These are phyloP conservation scores for Penicillium sp. DNA, from an alignment of 2,329 filamentous ascomycete genomes.

Conservation along the genomic window DNA sequence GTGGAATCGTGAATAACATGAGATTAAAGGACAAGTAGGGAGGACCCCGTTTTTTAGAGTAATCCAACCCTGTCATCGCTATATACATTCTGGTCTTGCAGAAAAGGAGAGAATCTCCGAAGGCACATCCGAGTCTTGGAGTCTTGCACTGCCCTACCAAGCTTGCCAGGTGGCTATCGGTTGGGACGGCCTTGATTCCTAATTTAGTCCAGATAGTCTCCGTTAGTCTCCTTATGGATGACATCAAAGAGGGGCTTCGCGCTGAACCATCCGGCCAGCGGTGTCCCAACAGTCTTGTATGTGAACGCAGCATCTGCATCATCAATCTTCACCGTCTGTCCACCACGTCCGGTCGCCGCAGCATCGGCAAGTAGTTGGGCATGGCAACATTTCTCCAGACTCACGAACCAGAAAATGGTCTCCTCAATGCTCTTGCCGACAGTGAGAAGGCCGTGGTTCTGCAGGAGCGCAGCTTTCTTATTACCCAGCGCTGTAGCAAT, in stretches of 20 bases:
- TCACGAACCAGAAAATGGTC: constrained; percentile 61
- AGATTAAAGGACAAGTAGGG: not conserved
- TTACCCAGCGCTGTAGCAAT: constrained; percentile 57
- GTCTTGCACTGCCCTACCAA: no score
- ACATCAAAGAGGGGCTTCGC: constrained; percentile 75
- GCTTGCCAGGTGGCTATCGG: not conserved
- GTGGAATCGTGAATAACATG: not conserved
- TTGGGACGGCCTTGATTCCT: not conserved
- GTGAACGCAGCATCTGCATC: constrained; percentile 73
- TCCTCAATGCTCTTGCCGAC: constrained; percentile 59
- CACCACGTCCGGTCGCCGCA: constrained; percentile 62
- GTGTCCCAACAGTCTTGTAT: constrained; percentile 67
- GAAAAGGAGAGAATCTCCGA: not conserved
- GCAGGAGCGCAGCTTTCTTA: constrained; percentile 59
- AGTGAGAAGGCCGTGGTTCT: constrained; percentile 61
- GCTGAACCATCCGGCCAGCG: constrained; percentile 70
- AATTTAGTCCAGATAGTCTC: constrained; percentile 59
- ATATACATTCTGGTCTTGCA: constrained; percentile 3
- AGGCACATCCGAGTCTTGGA: not conserved
- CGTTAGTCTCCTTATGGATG: constrained; percentile 65
- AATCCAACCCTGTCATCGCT: not conserved
- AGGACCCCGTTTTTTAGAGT: not conserved
- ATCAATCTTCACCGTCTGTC: constrained; percentile 69
- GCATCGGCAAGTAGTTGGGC: constrained; percentile 61
- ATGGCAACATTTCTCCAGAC: constrained; percentile 61